phyloP scores from a whole-genome alignment of 75 land plant species.

The Larix kaempferi region DNA sequence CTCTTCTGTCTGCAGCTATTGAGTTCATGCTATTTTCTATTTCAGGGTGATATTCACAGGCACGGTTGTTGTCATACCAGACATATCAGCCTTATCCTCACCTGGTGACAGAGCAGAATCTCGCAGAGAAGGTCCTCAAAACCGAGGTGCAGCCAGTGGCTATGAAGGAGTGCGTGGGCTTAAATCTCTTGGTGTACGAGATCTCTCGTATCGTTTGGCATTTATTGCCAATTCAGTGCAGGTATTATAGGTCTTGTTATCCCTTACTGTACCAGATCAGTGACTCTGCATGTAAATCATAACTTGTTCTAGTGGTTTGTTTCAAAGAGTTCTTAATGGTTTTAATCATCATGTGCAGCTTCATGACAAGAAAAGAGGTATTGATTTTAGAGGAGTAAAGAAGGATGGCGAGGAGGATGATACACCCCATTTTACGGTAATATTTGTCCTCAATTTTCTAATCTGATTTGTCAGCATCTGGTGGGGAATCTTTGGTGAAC shows the following conservation, averaged over 20 bases:
- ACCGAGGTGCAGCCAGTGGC: conserved; percentile 40
- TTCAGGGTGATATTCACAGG: conserved; percentile 93
- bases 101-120: conserved; percentile 97
- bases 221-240: conserved; percentile 98
- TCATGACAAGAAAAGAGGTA: conserved; percentile 66
- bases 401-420: conserved; percentile 82
- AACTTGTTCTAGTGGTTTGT: not conserved
- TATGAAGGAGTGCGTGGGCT: conserved; percentile 87
- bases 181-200: conserved; percentile 90
- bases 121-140: conserved; percentile 60
- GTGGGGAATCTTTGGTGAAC: too few species aligned
- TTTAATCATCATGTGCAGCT: conserved; percentile 36
- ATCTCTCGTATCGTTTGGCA: conserved; percentile 91
- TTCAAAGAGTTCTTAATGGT: not conserved
- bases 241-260: conserved; percentile 29
- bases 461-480: not conserved
- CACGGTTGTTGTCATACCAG: conserved; percentile 93
- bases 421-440: conserved; percentile 58
- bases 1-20: not conserved
- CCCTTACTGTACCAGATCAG: not conserved
- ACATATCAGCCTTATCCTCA: conserved; percentile 86
- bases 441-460: not conserved
- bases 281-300: not conserved
- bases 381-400: conserved; percentile 72
- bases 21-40: not conserved